Base-by-base conservation (phyloP, 768 basidiomycete species). In the Mycena metata region DNA sequence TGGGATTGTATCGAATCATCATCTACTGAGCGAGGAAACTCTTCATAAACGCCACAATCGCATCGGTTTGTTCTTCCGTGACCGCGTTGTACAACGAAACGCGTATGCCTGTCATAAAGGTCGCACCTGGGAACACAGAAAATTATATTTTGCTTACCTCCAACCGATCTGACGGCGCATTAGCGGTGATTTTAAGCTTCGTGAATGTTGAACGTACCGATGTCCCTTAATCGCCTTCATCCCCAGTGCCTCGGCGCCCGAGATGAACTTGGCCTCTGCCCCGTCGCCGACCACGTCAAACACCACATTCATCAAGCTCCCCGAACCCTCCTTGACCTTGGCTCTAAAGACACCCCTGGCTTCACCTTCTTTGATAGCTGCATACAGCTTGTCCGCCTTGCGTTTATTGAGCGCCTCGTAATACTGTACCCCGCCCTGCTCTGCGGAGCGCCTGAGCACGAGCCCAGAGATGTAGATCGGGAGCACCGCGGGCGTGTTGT, bases 291-390 rank as follows among this genome's bases (percentile, higher is more conserved):
- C 70, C 15, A 96, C 82, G 60, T 89, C 87, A 79, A 98, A 99
- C 0, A 95, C 93, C 17, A 95, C 85, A 77, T 99, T 99, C 97
- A 99, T 99, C 90, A 93, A 93, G 79, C 96, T 98, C 67, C 92
- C 87, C 54, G 90, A 89, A 7, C 89, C 91, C 64, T 86, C 84
- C 74, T 88, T 84, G 21, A 97, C 96, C 75, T 92, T 93, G 23
- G 86, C 77, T 72, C 80, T 86, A 73, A 94, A 88, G 63, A 94
- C 81, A 0, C 95, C 95, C 73, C 84, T 86, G 65, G 80, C 82
- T 77, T 91, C 89, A 5, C 95, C 95, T 70, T 88, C 87, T 70
- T 87, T 85, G 68, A 99, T 73, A 5, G 84, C 90, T 0, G 76
- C 82, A 79, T 98, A 99, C 51, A 99, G 76, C 80, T 89, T 91